Evolutionary conservation across 345 rosid species (phyloP).

Genomic region (Atalantia buxifolia): DNA sequence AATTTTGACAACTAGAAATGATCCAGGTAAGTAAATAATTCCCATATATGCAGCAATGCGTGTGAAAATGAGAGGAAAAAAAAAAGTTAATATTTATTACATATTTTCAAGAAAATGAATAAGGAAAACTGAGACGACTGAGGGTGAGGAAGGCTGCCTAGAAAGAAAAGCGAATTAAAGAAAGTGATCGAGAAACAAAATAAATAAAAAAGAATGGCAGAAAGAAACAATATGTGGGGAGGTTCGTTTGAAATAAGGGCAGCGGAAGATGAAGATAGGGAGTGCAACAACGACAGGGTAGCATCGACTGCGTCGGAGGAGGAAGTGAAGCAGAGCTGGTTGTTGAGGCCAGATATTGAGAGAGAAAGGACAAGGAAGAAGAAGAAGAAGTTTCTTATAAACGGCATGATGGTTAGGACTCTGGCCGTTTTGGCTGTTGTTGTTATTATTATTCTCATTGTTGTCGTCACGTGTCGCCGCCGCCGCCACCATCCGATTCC

Average conservation of each 20-base stretch:
- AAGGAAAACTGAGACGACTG: no score
- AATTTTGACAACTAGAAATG: no score
- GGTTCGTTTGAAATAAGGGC: constrained; percentile 18
- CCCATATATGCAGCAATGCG: no score
- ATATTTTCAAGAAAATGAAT: no score
- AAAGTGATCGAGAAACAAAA: no score
- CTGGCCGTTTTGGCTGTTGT: not conserved
- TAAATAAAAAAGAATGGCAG: not conserved
- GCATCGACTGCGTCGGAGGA: constrained; percentile 6
- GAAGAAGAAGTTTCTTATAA: not conserved
- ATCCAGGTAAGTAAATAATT: no score
- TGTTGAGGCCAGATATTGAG: constrained; percentile 13
- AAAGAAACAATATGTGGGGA: constrained; percentile 18
- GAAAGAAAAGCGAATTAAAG: no score
- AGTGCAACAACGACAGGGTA: constrained; percentile 2
- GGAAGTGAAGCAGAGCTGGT: constrained; percentile 30
- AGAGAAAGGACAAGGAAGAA: not conserved
- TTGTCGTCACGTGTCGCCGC: not conserved
- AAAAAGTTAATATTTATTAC: no score
- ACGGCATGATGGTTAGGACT: constrained; percentile 7
- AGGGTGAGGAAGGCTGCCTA: no score
- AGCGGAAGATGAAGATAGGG: not conserved
- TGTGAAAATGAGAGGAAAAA: no score
- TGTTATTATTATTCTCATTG: not conserved
- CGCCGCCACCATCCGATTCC: constrained; percentile 3